Percentiles rank a stretch among this genome's conserved stretches.
Conservation (phyloP, 1,139 yeast genomes). For the Suhomyces panamericanus region DNA sequence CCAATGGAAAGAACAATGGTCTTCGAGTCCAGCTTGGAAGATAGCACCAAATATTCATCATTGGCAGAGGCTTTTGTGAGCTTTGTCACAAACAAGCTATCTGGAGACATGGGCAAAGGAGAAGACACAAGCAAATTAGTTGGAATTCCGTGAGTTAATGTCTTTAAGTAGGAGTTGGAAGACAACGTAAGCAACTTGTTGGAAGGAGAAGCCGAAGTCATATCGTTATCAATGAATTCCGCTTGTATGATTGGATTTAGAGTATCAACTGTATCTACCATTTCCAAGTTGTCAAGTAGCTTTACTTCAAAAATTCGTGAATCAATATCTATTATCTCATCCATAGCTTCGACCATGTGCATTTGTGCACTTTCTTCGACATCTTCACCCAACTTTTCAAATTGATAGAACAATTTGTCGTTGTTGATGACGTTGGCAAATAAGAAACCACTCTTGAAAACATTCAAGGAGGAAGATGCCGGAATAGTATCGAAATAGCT, state of each 20-base stretch:
- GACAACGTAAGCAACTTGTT: slow-evolving; percentile 34
- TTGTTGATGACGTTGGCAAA: slow-evolving; percentile 66
- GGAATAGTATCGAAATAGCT: slow-evolving; percentile 77
- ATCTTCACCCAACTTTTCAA: slow-evolving; percentile 65
- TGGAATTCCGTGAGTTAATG: slow-evolving; percentile 59
- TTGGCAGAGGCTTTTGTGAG: slow-evolving; percentile 40
- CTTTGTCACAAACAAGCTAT: slow-evolving; percentile 61
- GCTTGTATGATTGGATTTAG: slow-evolving; percentile 62
- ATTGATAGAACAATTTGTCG: slow-evolving; percentile 69
- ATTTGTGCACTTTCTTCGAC: slow-evolving; percentile 2
- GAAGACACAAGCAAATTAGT: slow-evolving; percentile 67
- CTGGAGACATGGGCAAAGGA: slow-evolving; percentile 66
- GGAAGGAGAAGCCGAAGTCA: slow-evolving; percentile 37
- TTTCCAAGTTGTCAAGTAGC: slow-evolving; percentile 55
- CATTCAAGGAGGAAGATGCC: slow-evolving; percentile 50
- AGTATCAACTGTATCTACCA: slow-evolving; percentile 53
- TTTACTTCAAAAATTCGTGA: slow-evolving; percentile 5
- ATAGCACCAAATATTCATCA: slow-evolving; percentile 67
- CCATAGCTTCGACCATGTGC: slow-evolving; percentile 1
- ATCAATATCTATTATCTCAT: not conserved
- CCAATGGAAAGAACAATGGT: slow-evolving; percentile 78
- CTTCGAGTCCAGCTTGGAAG: slow-evolving; percentile 56
- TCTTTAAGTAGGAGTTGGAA: slow-evolving; percentile 46
- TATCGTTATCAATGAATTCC: slow-evolving; percentile 38
- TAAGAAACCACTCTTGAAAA: slow-evolving; percentile 75